These are phyloP conservation scores for Arthrobotrys entomopaga DNA, from an alignment of 2,329 filamentous ascomycete species.

Conservation along the genomic window DNA sequence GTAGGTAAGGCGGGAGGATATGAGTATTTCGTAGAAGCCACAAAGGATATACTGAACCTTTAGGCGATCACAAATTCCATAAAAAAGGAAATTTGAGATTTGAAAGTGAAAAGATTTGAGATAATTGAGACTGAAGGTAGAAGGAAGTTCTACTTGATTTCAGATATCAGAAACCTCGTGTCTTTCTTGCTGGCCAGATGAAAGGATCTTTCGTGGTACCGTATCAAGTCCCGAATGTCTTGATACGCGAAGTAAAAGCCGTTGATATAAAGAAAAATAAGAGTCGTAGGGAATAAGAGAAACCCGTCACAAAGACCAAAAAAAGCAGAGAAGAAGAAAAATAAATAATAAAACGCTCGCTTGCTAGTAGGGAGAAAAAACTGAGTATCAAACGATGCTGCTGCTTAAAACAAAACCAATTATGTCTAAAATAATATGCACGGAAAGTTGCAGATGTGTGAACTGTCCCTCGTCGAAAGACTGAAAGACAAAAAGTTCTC, in stretches of 20 bases:
- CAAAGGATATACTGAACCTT: conserved; percentile 48
- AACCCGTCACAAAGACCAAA: conserved; percentile 57
- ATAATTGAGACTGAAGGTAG: conserved; percentile 21
- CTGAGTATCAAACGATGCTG: conserved; percentile 56
- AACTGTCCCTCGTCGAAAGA: conserved; percentile 46
- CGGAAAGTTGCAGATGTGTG: conserved; percentile 43
- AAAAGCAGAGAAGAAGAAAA: conserved; percentile 56
- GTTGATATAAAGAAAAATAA: conserved; percentile 53
- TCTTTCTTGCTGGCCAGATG: conserved; percentile 2
- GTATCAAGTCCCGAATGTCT: conserved; percentile 46
- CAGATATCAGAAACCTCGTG: background rate
- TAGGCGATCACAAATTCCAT: conserved; percentile 51
- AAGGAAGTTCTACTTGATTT: background rate
- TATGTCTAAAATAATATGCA: conserved; percentile 46
- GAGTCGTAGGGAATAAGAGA: conserved; percentile 44
- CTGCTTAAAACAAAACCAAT: conserved; percentile 52
- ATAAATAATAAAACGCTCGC: conserved; percentile 48
- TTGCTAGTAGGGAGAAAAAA: conserved; percentile 40
- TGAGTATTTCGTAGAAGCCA: conserved; percentile 35
- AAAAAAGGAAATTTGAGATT: conserved; percentile 17
- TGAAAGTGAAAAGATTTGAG: background rate
- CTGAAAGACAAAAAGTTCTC: conserved; percentile 6
- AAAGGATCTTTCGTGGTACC: conserved; percentile 34
- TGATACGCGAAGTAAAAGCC: conserved; percentile 35
- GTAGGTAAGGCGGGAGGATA: conserved; percentile 43